Percentiles rank a stretch among this genome's conserved stretches.
Evolutionary conservation across 176 grass and related monocot species (phyloP).

Genomic region (Carex myosuroides): DNA sequence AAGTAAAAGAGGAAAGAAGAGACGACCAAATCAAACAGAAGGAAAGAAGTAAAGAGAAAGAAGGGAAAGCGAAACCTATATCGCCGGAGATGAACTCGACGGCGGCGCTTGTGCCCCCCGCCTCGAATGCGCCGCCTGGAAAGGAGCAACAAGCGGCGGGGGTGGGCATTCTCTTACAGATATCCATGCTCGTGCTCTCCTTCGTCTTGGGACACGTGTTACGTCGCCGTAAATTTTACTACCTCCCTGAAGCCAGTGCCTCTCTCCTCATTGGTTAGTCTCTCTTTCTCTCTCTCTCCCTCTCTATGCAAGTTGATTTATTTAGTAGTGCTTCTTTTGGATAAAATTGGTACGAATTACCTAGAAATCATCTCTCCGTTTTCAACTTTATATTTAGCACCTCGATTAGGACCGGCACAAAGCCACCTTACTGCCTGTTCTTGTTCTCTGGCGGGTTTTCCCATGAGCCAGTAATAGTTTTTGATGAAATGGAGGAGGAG

Average conservation of each 20-base stretch:
- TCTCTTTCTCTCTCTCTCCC: not conserved
- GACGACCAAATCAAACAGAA: not conserved
- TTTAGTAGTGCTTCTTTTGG: not conserved
- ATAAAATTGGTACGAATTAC: not conserved
- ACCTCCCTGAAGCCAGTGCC: conserved; percentile 94
- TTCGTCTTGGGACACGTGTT: conserved; percentile 98
- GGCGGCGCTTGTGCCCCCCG: conserved; percentile 24
- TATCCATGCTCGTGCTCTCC: conserved; percentile 93
- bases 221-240: conserved; percentile 89
- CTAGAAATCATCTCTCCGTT: not conserved
- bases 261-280: conserved; percentile 88
- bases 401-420: not conserved
- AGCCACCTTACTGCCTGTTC: not conserved
- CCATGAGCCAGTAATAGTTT: not conserved
- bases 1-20: not conserved
- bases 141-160: conserved; percentile 98
- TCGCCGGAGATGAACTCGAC: conserved; percentile 45
- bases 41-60: not conserved
- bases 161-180: conserved; percentile 91
- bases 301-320: not conserved
- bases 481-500: not conserved
- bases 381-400: not conserved
- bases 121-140: conserved; percentile 49
- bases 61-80: not conserved
- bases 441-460: not conserved